Evolutionary conservation across 768 basidiomycete species (phyloP), one percentile per base, ranked within the genome.

Genomic region (Cystoderma amianthinum): DNA sequence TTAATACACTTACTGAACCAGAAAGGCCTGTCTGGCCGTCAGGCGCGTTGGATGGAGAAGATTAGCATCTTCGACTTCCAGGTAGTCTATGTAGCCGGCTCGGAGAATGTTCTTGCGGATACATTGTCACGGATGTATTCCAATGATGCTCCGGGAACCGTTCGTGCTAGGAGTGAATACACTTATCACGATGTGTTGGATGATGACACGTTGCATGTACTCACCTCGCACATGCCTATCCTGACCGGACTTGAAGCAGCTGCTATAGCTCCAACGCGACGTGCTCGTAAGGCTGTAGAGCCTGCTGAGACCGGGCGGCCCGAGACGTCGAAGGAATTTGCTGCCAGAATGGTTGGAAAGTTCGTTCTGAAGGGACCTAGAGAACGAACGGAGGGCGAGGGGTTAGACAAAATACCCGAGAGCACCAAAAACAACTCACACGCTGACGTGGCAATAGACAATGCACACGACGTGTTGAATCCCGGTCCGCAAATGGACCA

Each of bases 11-110:
- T 68, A 0, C 35, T 56, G 19, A 46, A 41, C 1, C 67, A 68
- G 32, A 47, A 44, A 28, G 45, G 62, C 11, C 28, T 68, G 13
- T 61, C 63, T 0, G 48, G 54, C 0, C 38, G 63, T 1, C 65
- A 66, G 20, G 57, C 53, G 0, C 50, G 58, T 0, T 68, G 68
- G 68, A 16, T 62, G 4, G 60, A 63, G 4, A 49, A 51, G 11
- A 43, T 51, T 5, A 21, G 19, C 1, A 30, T 22, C 12, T 51
- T 48, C 38, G 42, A 50, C 22, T 50, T 50, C 32, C 33, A 47
- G 19, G 44, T 50, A 0, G 23, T 43, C 1, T 47, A 50, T 37
- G 38, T 50, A 1, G 43, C 46, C 4, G 66, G 66, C 0, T 44
- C 32, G 7, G 49, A 56, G 12, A 67, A 65, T 38, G 40, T 48